Base-by-base conservation (phyloP, 2,329 filamentous ascomycete genomes). In the Colletotrichum sp. region DNA sequence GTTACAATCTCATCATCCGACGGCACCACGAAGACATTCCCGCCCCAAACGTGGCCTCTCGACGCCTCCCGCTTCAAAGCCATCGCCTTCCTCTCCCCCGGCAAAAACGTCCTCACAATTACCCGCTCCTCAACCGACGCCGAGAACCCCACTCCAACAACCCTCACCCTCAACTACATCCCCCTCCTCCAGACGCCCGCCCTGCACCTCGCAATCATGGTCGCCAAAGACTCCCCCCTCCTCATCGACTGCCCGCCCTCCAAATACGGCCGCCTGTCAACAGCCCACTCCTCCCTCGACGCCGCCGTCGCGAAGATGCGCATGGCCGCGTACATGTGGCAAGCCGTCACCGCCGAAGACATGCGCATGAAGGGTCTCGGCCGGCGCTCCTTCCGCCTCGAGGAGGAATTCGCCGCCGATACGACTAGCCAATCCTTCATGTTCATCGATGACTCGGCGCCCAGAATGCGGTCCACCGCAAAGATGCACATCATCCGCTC, bases 251-350 rank as follows among this genome's bases (percentile, higher is more conserved):
- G 92, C 27, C 90, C 91, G 3, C 92, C 93, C 3, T 75, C 82
- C 34, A 92, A 93, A 78, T 88, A 90, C 70, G 87, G 88, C 74
- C 87, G 89, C 77, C 88, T 90, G 66, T 93, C 93, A 83, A 81
- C 79, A 39, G 80, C 84, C 0, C 84, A 86, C 71, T 81, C 83
- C 6, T 91, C 87, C 13, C 81, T 95, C 22, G 89, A 93, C 32
- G 90, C 90, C 22, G 93, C 93, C 2, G 88, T 94, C 66, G 89
- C 90, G 78, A 95, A 95, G 81, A 93, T 94, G 78, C 89, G 93
- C 70, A 94, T 94, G 89, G 90, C 93, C 25, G 94, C 93, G 28
- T 94, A 95, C 82, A 88, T 95, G 71, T 95, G 94, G 93, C 94
- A 95, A 81, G 93, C 93, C 27, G 93, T 94, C 73, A 94, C 93